These are phyloP conservation scores for Hypericum androsaemum DNA, from an alignment of 345 rosid species.

Conservation along the genomic window DNA sequence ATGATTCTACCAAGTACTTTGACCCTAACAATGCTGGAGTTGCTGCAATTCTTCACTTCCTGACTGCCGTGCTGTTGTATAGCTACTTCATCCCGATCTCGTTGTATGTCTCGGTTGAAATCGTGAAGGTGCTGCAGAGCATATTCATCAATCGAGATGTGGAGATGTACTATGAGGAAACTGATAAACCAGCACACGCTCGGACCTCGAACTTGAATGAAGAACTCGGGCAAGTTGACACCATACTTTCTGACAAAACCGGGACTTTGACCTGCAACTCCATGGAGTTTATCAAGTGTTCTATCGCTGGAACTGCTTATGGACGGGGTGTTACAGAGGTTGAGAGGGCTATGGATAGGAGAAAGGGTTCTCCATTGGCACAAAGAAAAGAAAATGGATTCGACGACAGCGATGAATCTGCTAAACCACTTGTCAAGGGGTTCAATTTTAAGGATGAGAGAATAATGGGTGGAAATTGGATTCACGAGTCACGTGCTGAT, in stretches of 20 bases:
- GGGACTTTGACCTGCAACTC: conserved; percentile 95
- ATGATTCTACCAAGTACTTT: conserved; percentile 51
- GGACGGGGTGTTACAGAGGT: conserved; percentile 86
- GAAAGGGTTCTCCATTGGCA: conserved; percentile 44
- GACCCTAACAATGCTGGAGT: conserved; percentile 48
- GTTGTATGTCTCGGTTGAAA: conserved; percentile 81
- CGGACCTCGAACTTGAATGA: conserved; percentile 96
- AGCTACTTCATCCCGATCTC: conserved; percentile 90
- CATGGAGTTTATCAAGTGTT: conserved; percentile 91
- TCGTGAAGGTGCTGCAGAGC: conserved; percentile 90
- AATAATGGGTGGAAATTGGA: conserved; percentile 66
- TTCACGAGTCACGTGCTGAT: conserved; percentile 38
- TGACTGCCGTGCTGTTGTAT: conserved; percentile 82
- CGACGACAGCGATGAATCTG: conserved; percentile 10
- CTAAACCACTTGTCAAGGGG: conserved; percentile 49
- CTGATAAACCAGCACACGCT: conserved; percentile 82
- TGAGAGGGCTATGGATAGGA: conserved; percentile 66
- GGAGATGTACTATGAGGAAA: conserved; percentile 75
- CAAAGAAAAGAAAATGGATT: conserved; percentile 31
- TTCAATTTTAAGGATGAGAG: conserved; percentile 78
- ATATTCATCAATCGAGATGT: conserved; percentile 75
- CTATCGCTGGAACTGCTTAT: conserved; percentile 73
- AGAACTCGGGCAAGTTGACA: conserved; percentile 95
- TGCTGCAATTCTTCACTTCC: conserved; percentile 61
- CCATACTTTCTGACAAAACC: conserved; percentile 83